Evolutionary conservation across 83 land plant genomes (phyloP).

Genomic region (Picea abies): DNA sequence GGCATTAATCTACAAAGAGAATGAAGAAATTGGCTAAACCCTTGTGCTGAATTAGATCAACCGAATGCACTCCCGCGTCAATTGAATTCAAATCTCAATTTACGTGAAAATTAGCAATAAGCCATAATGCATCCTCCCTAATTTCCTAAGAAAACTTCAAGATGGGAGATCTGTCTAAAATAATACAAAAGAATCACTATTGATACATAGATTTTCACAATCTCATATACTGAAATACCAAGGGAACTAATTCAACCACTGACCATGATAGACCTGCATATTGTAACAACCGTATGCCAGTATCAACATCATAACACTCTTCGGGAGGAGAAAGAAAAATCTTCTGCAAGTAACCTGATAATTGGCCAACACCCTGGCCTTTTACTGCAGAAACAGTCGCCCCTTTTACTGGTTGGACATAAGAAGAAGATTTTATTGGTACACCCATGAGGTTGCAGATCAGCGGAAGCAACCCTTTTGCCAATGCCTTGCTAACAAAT

Average conservation of each 20-base stretch:
- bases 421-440: conserved; percentile 70
- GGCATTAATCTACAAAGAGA: too few relatives aligned
- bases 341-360: conserved; percentile 42
- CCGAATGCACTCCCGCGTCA: too few relatives aligned
- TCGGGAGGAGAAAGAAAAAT: conserved; percentile 27
- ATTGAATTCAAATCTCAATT: too few relatives aligned
- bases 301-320: conserved; percentile 78
- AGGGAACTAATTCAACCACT: conserved; percentile 87
- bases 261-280: conserved; percentile 98
- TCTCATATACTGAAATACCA: conserved; percentile 47
- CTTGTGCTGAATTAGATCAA: too few relatives aligned
- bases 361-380: background rate
- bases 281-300: conserved; percentile 84
- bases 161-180: too few relatives aligned
- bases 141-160: too few relatives aligned
- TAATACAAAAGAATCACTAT: background rate
- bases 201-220: conserved; percentile 40
- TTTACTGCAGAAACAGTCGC: conserved; percentile 16
- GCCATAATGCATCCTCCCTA: too few relatives aligned
- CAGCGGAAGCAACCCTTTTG: conserved; percentile 78
- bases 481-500: conserved; percentile 76
- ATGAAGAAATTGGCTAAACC: too few relatives aligned
- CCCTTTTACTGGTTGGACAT: conserved; percentile 45
- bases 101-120: too few relatives aligned
- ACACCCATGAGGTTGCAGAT: conserved; percentile 60